Conservation (phyloP, 2,329 filamentous ascomycete species). For the Blastomyces silverae region DNA sequence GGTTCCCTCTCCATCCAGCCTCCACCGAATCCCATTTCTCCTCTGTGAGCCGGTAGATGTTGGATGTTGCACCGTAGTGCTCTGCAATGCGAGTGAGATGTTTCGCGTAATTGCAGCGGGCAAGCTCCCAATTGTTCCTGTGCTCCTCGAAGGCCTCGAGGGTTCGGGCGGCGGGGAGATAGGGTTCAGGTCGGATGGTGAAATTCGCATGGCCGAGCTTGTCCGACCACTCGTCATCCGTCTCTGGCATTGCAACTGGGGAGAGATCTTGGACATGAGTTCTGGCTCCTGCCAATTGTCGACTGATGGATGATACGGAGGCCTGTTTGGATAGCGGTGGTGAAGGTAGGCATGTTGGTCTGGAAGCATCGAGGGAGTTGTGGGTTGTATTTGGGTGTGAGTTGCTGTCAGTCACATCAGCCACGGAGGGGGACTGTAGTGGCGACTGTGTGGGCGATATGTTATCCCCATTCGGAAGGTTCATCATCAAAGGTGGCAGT, state of each 20-base stretch:
- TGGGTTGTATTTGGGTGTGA: conserved; percentile 30
- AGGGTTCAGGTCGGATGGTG: conserved; percentile 75
- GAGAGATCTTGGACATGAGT: conserved; percentile 52
- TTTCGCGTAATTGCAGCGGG: conserved; percentile 79
- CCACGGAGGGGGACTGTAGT: conserved; percentile 76
- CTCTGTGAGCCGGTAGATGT: conserved; percentile 77
- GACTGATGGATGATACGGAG: conserved; percentile 67
- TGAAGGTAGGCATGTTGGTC: conserved; percentile 48
- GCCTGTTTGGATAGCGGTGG: conserved; percentile 71
- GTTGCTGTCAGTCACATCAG: conserved; percentile 46
- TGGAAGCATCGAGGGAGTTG: conserved; percentile 46
- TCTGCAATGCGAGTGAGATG: conserved; percentile 82
- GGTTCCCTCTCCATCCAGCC: conserved; percentile 61
- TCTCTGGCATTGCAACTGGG: conserved; percentile 58
- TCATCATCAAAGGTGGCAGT: conserved; percentile 70
- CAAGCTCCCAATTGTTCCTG: conserved; percentile 72
- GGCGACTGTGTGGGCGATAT: conserved; percentile 64
- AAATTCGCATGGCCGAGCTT: conserved; percentile 90
- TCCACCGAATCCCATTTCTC: conserved; percentile 84
- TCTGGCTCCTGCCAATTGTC: conserved; percentile 41
- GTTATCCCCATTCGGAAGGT: conserved; percentile 42
- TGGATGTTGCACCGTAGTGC: conserved; percentile 84
- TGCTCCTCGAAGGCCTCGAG: conserved; percentile 57
- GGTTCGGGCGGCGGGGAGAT: conserved; percentile 59
- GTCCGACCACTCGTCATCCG: conserved; percentile 72